These are phyloP conservation scores for Cenchrus purpureus DNA, from an alignment of 176 grass and related monocot species.

Conservation along the genomic window DNA sequence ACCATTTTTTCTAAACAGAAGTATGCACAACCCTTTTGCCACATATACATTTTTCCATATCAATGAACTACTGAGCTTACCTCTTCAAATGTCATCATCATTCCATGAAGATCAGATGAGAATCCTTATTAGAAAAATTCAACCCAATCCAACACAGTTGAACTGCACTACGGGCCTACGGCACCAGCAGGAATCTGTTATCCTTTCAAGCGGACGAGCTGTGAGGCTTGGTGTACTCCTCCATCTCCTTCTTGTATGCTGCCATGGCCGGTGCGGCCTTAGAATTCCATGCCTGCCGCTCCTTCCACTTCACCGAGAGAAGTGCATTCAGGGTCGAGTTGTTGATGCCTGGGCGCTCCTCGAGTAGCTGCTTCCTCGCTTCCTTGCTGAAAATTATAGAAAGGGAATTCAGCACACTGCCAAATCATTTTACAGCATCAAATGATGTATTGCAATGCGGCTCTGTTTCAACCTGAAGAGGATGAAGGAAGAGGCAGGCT, in stretches of 20 bases:
- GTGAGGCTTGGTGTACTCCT: conserved; percentile 74
- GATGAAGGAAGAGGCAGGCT: conserved; percentile 76
- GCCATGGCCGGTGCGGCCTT: conserved; percentile 61
- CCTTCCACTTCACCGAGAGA: conserved; percentile 94
- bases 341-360: conserved; percentile 55
- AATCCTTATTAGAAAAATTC: conserved; percentile 39
- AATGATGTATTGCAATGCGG: no score
- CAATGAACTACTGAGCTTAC: no score
- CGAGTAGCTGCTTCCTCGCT: conserved; percentile 60
- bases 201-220: conserved; percentile 30
- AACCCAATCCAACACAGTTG: not conserved
- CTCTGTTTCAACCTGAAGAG: conserved; percentile 65
- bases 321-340: conserved; percentile 64
- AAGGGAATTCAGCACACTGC: not conserved
- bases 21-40: no score
- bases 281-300: conserved; percentile 66
- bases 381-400: conserved; percentile 56
- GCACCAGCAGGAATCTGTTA: not conserved
- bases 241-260: conserved; percentile 56
- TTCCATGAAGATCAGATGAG: not conserved
- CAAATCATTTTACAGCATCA: not conserved
- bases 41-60: no score
- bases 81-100: no score
- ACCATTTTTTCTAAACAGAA: no score
- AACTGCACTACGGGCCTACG: not conserved